Percentiles rank a stretch among this genome's conserved stretches.
Conservation (phyloP, 1,139 yeast species). For the Spencermartinsiella ligniputridi region DNA sequence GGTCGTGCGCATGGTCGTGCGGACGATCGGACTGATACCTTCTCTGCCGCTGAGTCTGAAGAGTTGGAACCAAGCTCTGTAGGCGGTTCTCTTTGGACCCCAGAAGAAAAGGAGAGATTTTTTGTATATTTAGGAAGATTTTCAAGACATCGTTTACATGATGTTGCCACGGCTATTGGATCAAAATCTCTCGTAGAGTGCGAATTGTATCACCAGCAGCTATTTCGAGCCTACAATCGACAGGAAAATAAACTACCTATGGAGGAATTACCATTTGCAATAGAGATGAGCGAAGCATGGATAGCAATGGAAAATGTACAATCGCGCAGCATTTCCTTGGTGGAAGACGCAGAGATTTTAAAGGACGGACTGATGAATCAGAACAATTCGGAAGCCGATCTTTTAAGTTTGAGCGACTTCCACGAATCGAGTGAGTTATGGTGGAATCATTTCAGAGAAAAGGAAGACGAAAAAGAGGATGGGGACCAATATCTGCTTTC, state of each 20-base stretch:
- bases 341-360: slow-evolving; percentile 3
- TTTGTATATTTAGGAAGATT: slow-evolving; percentile 42
- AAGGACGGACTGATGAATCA: not conserved
- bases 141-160: slow-evolving; percentile 46
- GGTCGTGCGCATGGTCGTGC: not conserved
- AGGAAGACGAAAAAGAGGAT: not conserved
- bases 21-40: not conserved
- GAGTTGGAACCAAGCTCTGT: not conserved
- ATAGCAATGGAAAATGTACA: slow-evolving; percentile 47
- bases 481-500: not conserved
- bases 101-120: slow-evolving; percentile 41
- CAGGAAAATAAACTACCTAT: slow-evolving; percentile 26
- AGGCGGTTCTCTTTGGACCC: slow-evolving; percentile 39
- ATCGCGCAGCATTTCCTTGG: slow-evolving; percentile 19
- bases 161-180: slow-evolving; percentile 38
- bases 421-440: not conserved
- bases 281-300: slow-evolving; percentile 50
- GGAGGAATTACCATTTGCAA: slow-evolving; percentile 48
- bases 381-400: not conserved
- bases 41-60: not conserved
- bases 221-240: slow-evolving; percentile 30
- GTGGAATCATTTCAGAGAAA: not conserved
- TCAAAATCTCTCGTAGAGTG: slow-evolving; percentile 46
- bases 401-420: too few relatives aligned
- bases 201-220: slow-evolving; percentile 41